These are phyloP conservation scores for Backusella westeae DNA, from an alignment of 192 early-diverging fungal species.

Conservation along the genomic window DNA sequence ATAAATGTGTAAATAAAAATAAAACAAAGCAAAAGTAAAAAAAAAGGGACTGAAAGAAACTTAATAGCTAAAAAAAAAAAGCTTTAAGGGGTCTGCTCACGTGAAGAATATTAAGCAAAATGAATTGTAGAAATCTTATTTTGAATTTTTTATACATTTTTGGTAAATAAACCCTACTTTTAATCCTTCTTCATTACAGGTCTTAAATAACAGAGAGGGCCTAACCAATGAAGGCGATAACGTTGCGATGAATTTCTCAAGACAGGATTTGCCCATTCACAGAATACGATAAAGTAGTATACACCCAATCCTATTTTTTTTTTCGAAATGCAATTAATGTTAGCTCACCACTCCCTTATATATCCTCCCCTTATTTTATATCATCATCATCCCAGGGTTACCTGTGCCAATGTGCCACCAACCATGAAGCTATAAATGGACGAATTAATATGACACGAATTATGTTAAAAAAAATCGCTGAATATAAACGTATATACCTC, in stretches of 20 bases:
- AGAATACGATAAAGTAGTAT: slow-evolving; percentile 29
- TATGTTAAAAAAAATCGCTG: slow-evolving; percentile 49
- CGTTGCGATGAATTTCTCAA: background rate
- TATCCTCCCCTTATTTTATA: background rate
- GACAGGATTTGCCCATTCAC: slow-evolving; percentile 21
- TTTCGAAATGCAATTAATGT: background rate
- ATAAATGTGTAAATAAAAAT: background rate
- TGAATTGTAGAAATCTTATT: background rate
- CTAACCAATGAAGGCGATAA: slow-evolving; percentile 22
- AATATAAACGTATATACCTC: slow-evolving; percentile 22
- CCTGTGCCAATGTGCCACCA: slow-evolving; percentile 68
- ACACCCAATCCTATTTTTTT: slow-evolving; percentile 19
- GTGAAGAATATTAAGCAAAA: background rate
- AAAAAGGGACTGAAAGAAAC: slow-evolving; percentile 7
- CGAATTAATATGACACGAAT: background rate
- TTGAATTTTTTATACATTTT: background rate
- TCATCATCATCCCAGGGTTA: background rate
- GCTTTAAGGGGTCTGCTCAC: background rate
- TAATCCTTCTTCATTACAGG: background rate
- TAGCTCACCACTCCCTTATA: background rate
- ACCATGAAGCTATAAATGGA: slow-evolving; percentile 48
- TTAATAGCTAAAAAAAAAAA: background rate
- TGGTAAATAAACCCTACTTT: background rate
- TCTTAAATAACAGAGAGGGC: slow-evolving; percentile 13
- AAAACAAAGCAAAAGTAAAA: background rate